Percentiles rank a stretch among this genome's conserved stretches.
These are phyloP conservation scores for Amanita rimosa DNA, from an alignment of 768 basidiomycete species.

Conservation along the genomic window DNA sequence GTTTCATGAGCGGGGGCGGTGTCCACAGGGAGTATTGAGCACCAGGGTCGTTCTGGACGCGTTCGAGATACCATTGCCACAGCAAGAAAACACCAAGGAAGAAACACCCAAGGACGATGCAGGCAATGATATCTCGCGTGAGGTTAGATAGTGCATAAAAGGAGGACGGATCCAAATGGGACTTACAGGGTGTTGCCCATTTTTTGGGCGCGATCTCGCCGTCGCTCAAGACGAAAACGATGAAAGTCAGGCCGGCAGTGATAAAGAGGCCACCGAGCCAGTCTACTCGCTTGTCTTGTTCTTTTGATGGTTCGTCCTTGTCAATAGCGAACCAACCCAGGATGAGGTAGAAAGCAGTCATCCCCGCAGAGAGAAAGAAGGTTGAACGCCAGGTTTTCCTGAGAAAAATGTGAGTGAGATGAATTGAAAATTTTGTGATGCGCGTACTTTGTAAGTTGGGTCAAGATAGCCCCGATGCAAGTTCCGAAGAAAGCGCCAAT, in stretches of 20 bases:
- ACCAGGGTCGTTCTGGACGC: conserved; percentile 15
- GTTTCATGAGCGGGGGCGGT: conserved; percentile 51
- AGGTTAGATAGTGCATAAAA: conserved; percentile 11
- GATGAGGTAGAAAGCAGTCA: conserved; percentile 40
- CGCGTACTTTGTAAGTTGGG: conserved; percentile 34
- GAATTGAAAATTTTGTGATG: not conserved
- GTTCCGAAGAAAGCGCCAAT: conserved; percentile 67
- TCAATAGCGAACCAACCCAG: conserved; percentile 54
- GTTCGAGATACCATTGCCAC: conserved; percentile 60
- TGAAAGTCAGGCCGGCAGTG: conserved; percentile 54
- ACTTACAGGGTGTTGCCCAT: conserved; percentile 41
- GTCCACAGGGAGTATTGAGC: conserved; percentile 13
- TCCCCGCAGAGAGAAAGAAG: conserved; percentile 45
- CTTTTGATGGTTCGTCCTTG: conserved; percentile 33
- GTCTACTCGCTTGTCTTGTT: conserved; percentile 44
- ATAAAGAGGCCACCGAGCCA: conserved; percentile 64
- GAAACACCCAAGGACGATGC: conserved; percentile 50
- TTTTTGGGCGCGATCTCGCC: conserved; percentile 44
- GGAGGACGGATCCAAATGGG: conserved; percentile 1
- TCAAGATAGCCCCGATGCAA: conserved; percentile 62
- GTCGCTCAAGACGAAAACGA: conserved; percentile 66
- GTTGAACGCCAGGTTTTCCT: conserved; percentile 28
- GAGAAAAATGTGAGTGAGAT: not conserved
- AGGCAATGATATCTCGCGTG: conserved; percentile 52
- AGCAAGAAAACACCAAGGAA: conserved; percentile 43